Evolutionary conservation across 164 flowering plant genomes (phyloP).

Genomic region (Kingdonia uniflora): DNA sequence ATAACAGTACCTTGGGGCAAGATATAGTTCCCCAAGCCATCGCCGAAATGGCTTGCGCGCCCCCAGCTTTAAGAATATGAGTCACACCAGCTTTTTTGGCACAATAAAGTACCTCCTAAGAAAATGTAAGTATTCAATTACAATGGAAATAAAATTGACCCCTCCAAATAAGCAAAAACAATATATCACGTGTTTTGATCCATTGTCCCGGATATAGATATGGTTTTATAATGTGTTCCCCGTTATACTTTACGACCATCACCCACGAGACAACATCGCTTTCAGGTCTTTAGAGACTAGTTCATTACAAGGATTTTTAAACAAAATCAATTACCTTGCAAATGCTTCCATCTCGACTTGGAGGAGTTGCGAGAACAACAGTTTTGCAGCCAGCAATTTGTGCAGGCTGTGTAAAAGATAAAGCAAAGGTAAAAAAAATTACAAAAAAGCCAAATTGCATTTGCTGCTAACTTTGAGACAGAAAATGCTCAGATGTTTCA

Average conservation of each 20-base stretch:
- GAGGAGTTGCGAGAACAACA: slow-evolving; percentile 93
- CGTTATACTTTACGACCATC: too few relatives aligned
- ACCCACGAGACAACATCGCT: too few relatives aligned
- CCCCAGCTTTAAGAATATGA: slow-evolving; percentile 97
- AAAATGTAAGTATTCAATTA: not conserved
- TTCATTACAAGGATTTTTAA: not conserved
- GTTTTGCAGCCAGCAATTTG: slow-evolving; percentile 96
- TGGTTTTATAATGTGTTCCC: too few relatives aligned
- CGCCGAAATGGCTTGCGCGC: slow-evolving; percentile 98
- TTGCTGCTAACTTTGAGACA: too few relatives aligned
- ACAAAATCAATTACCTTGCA: slow-evolving; percentile 61
- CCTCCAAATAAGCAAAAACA: too few relatives aligned
- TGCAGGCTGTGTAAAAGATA: slow-evolving; percentile 62
- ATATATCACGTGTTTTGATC: too few relatives aligned
- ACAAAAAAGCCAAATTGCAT: too few relatives aligned
- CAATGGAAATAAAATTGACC: not conserved
- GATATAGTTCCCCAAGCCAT: slow-evolving; percentile 99
- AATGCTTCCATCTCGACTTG: slow-evolving; percentile 70
- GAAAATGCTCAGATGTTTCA: too few relatives aligned
- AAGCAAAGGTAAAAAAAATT: slow-evolving; percentile 16
- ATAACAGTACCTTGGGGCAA: slow-evolving; percentile 77
- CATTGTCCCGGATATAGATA: too few relatives aligned
- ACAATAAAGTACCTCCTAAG: slow-evolving; percentile 92
- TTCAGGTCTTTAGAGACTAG: too few relatives aligned
- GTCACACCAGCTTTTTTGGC: slow-evolving; percentile 99